Base-by-base conservation (phyloP, 2,329 filamentous ascomycete species). In the Botrytis tulipae region DNA sequence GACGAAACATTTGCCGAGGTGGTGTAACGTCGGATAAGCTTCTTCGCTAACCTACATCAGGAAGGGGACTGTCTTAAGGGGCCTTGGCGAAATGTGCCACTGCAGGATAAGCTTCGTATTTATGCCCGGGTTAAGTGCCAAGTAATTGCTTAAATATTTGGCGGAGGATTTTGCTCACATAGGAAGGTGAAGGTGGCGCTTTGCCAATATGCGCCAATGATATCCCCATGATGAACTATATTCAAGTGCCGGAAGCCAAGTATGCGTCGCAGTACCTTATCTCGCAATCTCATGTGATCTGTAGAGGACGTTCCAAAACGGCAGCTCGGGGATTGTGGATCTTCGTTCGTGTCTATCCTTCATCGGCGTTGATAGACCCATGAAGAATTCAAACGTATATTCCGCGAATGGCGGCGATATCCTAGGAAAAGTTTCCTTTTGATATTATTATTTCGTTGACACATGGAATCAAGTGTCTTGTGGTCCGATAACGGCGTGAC, bases 151-250 rank as follows among this genome's bases (percentile, higher is more conserved):
- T 68, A 18, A 29, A 57, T 12, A 40, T 57, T 40, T 57, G 25
- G 66, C 25, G 22, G 25, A 42, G 40, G 25, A 14, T 18, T 42
- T 42, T 57, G 48, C 66, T 57, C 42, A 57, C 48, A 68, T 57
- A 69, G 66, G 66, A 69, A 69, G 66, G 66, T 69, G n/a, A 42
- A 57, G 25, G 32, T 68, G 48, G 66, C 66, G 48, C 35, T 57
- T 57, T 68, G 48, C 48, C 48, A 68, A 42, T 57, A 57, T 69
- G n/a, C 20, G 66, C 66, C 66, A 69, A 69, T 59, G 37, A n/a
- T 42, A 69, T 42, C n/a, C 9, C 29, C 18, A 40, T 14, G 66
- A 32, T 42, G 35, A 29, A 18, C n/a, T 44, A 22, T 18, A 4
- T 44, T 32, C 37, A 42, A 69, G n/a, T 69, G 48, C 66, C 66